phyloP scores from a whole-genome alignment of 768 basidiomycete genomes.

The Lentinus tigrinus region DNA sequence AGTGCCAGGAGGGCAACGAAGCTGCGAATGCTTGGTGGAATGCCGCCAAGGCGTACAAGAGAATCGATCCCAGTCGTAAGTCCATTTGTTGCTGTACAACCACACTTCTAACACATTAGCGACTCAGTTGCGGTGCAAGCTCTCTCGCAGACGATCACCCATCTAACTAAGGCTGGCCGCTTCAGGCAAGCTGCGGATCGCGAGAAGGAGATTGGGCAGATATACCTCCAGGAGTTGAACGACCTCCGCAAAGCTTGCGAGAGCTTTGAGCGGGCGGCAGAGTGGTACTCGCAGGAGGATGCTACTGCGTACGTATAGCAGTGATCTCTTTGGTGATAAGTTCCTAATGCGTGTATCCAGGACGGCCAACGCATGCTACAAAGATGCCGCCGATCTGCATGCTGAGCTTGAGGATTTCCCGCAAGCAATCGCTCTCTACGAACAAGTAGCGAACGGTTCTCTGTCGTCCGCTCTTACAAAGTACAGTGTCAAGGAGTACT shows the following conservation, averaged over 20 bases:
- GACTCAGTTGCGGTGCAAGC: constrained; percentile 83
- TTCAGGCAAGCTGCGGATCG: constrained; percentile 98
- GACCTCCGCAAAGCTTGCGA: constrained; percentile 88
- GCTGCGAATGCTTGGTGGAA: constrained; percentile 99
- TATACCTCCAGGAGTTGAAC: constrained; percentile 79
- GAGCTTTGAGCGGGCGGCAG: constrained; percentile 86
- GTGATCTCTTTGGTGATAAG: neutral
- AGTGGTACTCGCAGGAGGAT: constrained; percentile 98
- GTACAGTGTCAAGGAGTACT: constrained; percentile 98
- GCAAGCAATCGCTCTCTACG: constrained; percentile 84
- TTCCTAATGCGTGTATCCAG: constrained; percentile 39
- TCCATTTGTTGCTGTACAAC: neutral
- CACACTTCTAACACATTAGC: neutral
- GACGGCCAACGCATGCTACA: constrained; percentile 93
- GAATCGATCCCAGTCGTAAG: constrained; percentile 80
- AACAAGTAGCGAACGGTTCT: constrained; percentile 85
- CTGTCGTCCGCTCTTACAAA: constrained; percentile 84
- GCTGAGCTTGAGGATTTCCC: constrained; percentile 86
- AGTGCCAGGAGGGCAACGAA: constrained; percentile 84
- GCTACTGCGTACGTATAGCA: constrained; percentile 76
- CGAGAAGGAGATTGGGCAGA: constrained; percentile 95
- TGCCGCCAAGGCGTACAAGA: constrained; percentile 94
- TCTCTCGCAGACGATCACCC: constrained; percentile 77
- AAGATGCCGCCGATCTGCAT: constrained; percentile 94
- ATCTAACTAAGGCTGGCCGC: constrained; percentile 80